Conservation (phyloP, 1,139 yeast genomes). For the Pichia sp. region DNA sequence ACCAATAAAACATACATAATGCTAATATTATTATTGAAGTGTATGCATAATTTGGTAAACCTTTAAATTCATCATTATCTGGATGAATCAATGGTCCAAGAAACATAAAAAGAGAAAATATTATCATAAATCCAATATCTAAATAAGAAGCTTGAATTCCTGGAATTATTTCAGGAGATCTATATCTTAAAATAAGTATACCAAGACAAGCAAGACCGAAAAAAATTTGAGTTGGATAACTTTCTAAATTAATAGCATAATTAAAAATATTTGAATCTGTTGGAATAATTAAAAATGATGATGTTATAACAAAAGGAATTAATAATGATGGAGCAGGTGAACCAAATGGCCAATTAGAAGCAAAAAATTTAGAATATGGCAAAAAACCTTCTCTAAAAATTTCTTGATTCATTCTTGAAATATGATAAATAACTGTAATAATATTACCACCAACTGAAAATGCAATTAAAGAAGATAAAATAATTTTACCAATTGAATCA, state of each 20-base stretch:
- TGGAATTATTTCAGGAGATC: conserved; percentile 41
- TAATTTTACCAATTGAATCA: conserved; percentile 39
- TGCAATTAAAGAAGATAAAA: conserved; percentile 49
- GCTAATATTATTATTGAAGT: conserved; percentile 25
- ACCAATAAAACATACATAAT: conserved; percentile 44
- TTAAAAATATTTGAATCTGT: conserved; percentile 38
- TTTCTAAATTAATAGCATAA: conserved; percentile 50
- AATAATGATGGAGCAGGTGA: conserved; percentile 44
- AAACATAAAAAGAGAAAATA: conserved; percentile 37
- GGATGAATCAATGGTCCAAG: conserved; percentile 41
- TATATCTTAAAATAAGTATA: conserved; percentile 38
- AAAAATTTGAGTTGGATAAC: conserved; percentile 48
- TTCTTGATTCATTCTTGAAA: conserved; percentile 54
- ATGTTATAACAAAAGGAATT: conserved; percentile 30
- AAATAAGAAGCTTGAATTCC: conserved; percentile 40
- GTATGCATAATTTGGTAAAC: conserved; percentile 34
- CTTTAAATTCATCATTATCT: conserved; percentile 30
- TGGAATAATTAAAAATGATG: conserved; percentile 30
- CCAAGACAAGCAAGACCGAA: conserved; percentile 46
- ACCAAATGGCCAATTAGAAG: conserved; percentile 52
- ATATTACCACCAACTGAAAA: conserved; percentile 57
- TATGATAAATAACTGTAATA: conserved; percentile 52
- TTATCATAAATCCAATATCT: conserved; percentile 37
- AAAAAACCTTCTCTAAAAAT: conserved; percentile 55
- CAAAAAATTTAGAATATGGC: conserved; percentile 46